Percentiles rank a stretch among this genome's conserved stretches.
Evolutionary conservation across 495 filamentous ascomycete species (phyloP).

Genomic region (Geopyxis carbonaria): DNA sequence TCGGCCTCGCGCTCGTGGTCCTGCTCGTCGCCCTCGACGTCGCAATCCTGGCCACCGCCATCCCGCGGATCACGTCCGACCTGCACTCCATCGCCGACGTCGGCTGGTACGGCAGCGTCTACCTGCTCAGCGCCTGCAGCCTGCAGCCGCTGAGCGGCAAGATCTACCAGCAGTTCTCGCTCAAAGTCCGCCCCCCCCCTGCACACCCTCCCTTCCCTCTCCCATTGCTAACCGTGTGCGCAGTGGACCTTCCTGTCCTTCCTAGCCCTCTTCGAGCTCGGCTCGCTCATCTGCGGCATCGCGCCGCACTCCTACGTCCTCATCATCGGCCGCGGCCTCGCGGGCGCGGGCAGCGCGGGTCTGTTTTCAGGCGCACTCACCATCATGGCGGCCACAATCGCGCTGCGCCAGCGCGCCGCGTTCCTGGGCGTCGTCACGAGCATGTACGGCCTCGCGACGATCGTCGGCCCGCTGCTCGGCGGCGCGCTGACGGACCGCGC

Average conservation of each 20-base stretch:
- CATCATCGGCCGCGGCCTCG: constrained; percentile 44
- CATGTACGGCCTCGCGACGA: constrained; percentile 31
- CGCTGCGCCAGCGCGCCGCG: constrained; percentile 47
- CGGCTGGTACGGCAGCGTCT: constrained; percentile 39
- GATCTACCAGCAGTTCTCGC: constrained; percentile 32
- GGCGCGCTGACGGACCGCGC: constrained; percentile 37
- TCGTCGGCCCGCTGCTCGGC: constrained; percentile 32
- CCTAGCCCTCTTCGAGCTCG: constrained; percentile 34
- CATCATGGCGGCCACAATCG: constrained; percentile 60
- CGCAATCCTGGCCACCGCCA: constrained; percentile 35
- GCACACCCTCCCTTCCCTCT: constrained; percentile 23
- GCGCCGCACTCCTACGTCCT: constrained; percentile 41
- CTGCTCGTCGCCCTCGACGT: too few relatives aligned
- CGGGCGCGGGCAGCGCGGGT: constrained; percentile 39
- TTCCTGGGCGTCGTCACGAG: constrained; percentile 34
- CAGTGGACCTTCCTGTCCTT: constrained; percentile 8
- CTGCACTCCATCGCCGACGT: constrained; percentile 33
- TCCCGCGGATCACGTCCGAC: constrained; percentile 34
- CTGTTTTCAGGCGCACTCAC: constrained; percentile 45
- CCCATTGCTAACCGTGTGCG: constrained; percentile 25
- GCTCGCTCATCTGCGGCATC: constrained; percentile 44
- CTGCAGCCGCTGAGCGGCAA: constrained; percentile 35
- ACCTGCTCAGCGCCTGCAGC: constrained; percentile 32
- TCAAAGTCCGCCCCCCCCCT: constrained; percentile 28
- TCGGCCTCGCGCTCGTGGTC: too few relatives aligned